phyloP scores from a whole-genome alignment of 352 stramenopile species.

The Phytopythium montanum region DNA sequence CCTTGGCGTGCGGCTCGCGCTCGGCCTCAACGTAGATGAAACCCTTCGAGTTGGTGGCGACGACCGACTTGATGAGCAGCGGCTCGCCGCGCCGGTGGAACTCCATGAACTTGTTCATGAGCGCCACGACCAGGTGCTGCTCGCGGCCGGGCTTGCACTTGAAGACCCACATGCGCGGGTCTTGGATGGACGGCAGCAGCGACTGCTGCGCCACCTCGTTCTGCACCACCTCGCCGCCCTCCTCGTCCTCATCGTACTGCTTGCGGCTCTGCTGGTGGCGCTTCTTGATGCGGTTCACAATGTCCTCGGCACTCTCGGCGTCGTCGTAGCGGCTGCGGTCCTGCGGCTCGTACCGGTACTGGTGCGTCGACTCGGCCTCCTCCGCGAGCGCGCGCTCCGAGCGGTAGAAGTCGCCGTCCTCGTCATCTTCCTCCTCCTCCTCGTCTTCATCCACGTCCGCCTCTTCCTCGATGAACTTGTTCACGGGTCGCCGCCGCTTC shows the following conservation, averaged over 20 bases:
- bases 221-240: constrained; percentile 78
- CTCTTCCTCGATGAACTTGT: constrained; percentile 90
- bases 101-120: constrained; percentile 91
- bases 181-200: constrained; percentile 84
- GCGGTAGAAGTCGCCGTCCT: constrained; percentile 70
- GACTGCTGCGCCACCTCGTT: constrained; percentile 87
- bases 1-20: constrained; percentile 80
- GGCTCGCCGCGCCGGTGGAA: constrained; percentile 80
- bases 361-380: constrained; percentile 56
- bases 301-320: constrained; percentile 78
- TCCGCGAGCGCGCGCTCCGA: constrained; percentile 77
- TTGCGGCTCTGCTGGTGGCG: constrained; percentile 83
- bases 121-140: constrained; percentile 79
- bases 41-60: constrained; percentile 85
- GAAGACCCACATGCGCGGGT: constrained; percentile 89
- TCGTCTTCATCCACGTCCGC: constrained; percentile 87
- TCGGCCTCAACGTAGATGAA: constrained; percentile 90
- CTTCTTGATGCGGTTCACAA: constrained; percentile 88
- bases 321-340: constrained; percentile 73
- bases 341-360: constrained; percentile 77
- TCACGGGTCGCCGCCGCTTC: constrained; percentile 80
- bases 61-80: constrained; percentile 82
- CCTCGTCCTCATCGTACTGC: constrained; percentile 83
- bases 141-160: constrained; percentile 89
- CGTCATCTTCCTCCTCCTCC: constrained; percentile 83